phyloP scores from a whole-genome alignment of 2,329 filamentous ascomycete genomes.

The Colletotrichum karsti region DNA sequence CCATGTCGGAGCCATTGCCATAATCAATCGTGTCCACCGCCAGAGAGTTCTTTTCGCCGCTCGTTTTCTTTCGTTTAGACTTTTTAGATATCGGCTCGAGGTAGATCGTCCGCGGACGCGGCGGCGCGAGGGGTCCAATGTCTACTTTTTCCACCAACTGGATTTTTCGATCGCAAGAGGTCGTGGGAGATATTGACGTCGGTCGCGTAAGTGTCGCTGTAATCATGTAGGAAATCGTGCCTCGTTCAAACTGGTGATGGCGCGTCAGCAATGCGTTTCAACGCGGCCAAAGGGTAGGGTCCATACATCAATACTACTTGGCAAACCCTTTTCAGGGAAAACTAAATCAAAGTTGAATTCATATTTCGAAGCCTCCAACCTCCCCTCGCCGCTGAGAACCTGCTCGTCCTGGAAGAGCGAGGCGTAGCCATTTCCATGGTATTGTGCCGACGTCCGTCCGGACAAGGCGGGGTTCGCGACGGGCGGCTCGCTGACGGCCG shows the following conservation, averaged over 20 bases:
- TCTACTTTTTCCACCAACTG: conserved; percentile 85
- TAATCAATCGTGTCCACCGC: conserved; percentile 50
- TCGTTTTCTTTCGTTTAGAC: conserved; percentile 67
- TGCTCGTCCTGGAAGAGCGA: conserved; percentile 85
- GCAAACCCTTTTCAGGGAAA: conserved; percentile 74
- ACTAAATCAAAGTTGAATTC: conserved; percentile 81
- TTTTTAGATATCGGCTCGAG: conserved; percentile 85
- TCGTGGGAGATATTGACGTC: conserved; percentile 82
- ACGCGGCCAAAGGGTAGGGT: not conserved
- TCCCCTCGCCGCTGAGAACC: conserved; percentile 80
- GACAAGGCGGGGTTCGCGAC: conserved; percentile 50
- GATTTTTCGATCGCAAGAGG: conserved; percentile 83
- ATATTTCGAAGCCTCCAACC: conserved; percentile 77
- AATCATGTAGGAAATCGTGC: conserved; percentile 90
- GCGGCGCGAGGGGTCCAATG: conserved; percentile 76
- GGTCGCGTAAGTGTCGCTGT: conserved; percentile 90
- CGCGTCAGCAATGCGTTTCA: conserved; percentile 8
- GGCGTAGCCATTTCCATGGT: conserved; percentile 81
- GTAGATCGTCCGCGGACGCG: conserved; percentile 84
- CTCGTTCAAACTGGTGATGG: conserved; percentile 83
- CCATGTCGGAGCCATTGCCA: conserved; percentile 38
- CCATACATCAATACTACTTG: conserved; percentile 92
- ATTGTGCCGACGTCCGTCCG: conserved; percentile 54
- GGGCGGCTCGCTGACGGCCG: conserved; percentile 62
- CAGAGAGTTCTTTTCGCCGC: conserved; percentile 53